These are phyloP conservation scores for Suhomyces sp. DNA, from an alignment of 805 yeast species.

Conservation along the genomic window DNA sequence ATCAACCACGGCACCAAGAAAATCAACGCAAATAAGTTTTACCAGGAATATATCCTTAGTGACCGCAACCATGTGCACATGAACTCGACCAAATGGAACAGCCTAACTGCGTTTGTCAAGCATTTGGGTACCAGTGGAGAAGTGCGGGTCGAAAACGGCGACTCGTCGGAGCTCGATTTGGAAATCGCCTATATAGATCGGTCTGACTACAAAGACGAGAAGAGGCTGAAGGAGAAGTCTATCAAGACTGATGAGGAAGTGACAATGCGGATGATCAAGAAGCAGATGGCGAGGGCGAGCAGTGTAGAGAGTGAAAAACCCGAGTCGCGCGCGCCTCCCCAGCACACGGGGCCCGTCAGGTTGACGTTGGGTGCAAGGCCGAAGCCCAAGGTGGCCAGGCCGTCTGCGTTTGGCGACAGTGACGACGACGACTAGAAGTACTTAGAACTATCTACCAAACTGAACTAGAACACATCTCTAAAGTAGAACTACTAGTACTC, in stretches of 20 bases:
- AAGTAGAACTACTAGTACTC: no score
- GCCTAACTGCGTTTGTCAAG: constrained; percentile 65
- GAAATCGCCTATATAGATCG: constrained; percentile 30
- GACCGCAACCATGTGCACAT: constrained; percentile 85
- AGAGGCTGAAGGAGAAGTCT: constrained; percentile 33
- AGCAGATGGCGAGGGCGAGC: constrained; percentile 51
- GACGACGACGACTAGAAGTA: not conserved
- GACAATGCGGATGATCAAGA: constrained; percentile 40
- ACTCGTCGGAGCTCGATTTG: constrained; percentile 36
- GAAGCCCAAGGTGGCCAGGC: not conserved
- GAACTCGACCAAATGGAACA: constrained; percentile 81
- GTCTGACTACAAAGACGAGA: constrained; percentile 18
- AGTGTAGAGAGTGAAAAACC: constrained; percentile 2
- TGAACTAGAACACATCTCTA: no score
- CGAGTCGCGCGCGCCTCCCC: not conserved
- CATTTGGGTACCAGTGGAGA: constrained; percentile 55
- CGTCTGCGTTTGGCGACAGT: constrained; percentile 6
- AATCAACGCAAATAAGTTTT: constrained; percentile 78
- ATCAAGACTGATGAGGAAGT: constrained; percentile 47
- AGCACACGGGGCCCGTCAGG: constrained; percentile 19
- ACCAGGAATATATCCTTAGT: constrained; percentile 77
- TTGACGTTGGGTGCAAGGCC: constrained; percentile 7
- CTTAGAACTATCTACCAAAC: no score
- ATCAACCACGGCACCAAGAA: constrained; percentile 77
- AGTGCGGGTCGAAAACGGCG: constrained; percentile 46